These are phyloP conservation scores for Penicillium expansum DNA, from an alignment of 2,329 filamentous ascomycete genomes.

Conservation along the genomic window DNA sequence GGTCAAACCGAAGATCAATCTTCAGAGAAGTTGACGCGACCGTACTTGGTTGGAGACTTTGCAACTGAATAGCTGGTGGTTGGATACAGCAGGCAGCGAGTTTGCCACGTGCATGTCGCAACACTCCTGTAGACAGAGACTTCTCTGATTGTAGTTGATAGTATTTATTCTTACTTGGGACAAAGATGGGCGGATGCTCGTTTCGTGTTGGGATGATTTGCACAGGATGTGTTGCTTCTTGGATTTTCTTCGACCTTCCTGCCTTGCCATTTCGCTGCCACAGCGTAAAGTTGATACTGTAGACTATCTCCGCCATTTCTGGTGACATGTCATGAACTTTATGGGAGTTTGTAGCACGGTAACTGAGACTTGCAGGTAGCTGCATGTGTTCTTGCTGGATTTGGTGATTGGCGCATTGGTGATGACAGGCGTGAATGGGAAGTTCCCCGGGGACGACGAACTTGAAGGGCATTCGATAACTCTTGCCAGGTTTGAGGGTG, in stretches of 20 bases:
- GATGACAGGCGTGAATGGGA: slow-evolving; percentile 15
- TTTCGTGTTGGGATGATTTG: slow-evolving; percentile 7
- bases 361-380: too few species aligned
- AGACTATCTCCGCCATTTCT: neutral
- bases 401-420: slow-evolving; percentile 11
- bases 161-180: slow-evolving; percentile 3
- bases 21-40: neutral
- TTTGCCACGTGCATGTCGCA: slow-evolving; percentile 2
- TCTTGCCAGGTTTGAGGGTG: neutral
- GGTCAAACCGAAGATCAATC: slow-evolving; percentile 12
- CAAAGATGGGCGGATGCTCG: slow-evolving; percentile 12
- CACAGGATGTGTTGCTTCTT: slow-evolving; percentile 10
- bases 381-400: slow-evolving; percentile 15
- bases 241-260: neutral
- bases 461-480: slow-evolving; percentile 12
- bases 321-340: slow-evolving; percentile 8
- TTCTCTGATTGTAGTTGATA: slow-evolving; percentile 7
- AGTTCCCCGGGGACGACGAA: slow-evolving; percentile 18
- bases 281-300: slow-evolving; percentile 8
- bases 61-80: slow-evolving; percentile 6
- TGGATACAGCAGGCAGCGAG: slow-evolving; percentile 2
- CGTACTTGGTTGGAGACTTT: neutral
- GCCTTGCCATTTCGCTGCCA: neutral
- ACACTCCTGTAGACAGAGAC: slow-evolving; percentile 2
- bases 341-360: too few species aligned